Base-by-base conservation (phyloP, 768 basidiomycete genomes). In the Boletus vinaceobasis region DNA sequence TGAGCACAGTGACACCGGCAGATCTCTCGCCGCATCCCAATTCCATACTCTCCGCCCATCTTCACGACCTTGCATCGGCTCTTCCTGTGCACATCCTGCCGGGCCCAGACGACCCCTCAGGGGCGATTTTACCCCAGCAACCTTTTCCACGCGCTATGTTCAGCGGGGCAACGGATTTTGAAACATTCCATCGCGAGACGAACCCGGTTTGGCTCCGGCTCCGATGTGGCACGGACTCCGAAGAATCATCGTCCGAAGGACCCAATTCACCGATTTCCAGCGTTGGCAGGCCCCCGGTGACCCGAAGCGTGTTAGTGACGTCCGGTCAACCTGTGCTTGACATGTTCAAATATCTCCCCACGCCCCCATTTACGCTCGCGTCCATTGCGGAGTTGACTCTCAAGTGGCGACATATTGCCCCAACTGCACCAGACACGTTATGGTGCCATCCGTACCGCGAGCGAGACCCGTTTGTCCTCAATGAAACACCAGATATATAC, bases 351-450 rank as follows among this genome's bases (percentile, higher is more conserved):
- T 99, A 99, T 72, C 76, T 98, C 39, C 79, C 82, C 11, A 79
- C 83, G 8, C 85, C 84, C 7, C 83, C 84, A 7, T 77, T 81
- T 53, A 87, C 88, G n/a, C 79, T 87, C 38, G 67, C 96, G 33
- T 81, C 81, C 3, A 78, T 98, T 56, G 81, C 91, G 10, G 81
- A 85, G 64, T 77, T 86, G 39, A 95, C 93, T 11, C 77, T 99
- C 33, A 82, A 79, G 62, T 99, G 96, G 97, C 77, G 94, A 54
- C 96, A 98, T 74, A 84, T 97, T 69, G 94, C 97, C n/a, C 97
- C 97, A 4, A 98, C 97, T 8, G 96, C 96, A 26, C 97, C 97
- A 27, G 97, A 99, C 71, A 99, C 97, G 1, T 79, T 99, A 4
- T 98, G 94, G 94, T 98, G 97, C 63, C 95, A 98, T 69, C 97